phyloP scores from a whole-genome alignment of 176 grass and related monocot genomes.

The Hyparrhenia diplandra region DNA sequence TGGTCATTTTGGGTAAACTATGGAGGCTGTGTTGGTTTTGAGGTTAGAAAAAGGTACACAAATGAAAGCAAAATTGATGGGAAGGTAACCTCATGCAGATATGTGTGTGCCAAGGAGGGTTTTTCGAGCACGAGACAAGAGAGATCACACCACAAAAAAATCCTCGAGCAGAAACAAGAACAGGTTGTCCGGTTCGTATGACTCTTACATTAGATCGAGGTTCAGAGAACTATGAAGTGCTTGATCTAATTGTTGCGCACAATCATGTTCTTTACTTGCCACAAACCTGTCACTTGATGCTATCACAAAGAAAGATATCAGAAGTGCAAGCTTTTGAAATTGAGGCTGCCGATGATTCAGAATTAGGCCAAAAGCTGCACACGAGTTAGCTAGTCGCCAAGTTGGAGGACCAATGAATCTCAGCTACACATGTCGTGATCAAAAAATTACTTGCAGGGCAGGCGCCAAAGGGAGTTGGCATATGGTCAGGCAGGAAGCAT shows the following conservation, averaged over 20 bases:
- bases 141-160: slow-evolving; percentile 2
- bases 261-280: slow-evolving; percentile 16
- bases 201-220: slow-evolving; percentile 13
- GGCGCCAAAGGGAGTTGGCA: no score
- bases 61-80: not conserved
- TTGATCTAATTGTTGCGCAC: not conserved
- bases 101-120: slow-evolving; percentile 34
- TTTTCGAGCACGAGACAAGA: slow-evolving; percentile 7
- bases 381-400: no score
- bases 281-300: not conserved
- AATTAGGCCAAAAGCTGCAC: no score
- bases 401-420: no score
- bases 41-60: no score
- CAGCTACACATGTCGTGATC: not conserved
- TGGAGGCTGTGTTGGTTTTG: no score
- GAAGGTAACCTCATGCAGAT: slow-evolving; percentile 24
- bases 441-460: not conserved
- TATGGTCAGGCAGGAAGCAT: no score
- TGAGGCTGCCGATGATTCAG: no score
- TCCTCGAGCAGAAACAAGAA: not conserved
- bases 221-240: not conserved
- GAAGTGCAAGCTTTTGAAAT: no score
- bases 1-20: no score
- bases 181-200: not conserved
- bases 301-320: no score